Evolutionary conservation across 768 basidiomycete species (phyloP).

Genomic region (Termitomyces titanicus): DNA sequence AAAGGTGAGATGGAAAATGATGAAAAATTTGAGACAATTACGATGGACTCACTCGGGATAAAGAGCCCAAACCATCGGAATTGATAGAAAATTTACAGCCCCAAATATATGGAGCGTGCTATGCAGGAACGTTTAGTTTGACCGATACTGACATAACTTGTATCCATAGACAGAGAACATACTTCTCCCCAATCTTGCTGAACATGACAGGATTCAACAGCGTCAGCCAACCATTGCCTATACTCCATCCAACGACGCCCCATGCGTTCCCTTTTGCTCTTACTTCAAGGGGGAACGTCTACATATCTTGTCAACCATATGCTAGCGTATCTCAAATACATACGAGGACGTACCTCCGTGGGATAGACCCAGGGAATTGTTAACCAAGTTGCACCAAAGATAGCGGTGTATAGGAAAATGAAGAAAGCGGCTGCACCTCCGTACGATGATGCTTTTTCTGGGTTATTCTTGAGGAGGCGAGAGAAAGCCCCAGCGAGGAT

Average conservation of each 20-base stretch:
- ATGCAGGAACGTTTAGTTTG: background rate
- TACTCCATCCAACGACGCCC: constrained; percentile 42
- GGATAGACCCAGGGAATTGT: constrained; percentile 38
- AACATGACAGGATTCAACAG: constrained; percentile 44
- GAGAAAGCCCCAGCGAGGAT: constrained; percentile 40
- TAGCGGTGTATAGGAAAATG: constrained; percentile 38
- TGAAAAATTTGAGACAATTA: background rate
- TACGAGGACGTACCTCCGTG: constrained; percentile 18
- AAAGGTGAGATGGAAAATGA: background rate
- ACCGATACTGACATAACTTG: background rate
- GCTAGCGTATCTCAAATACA: constrained; percentile 1
- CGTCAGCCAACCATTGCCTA: constrained; percentile 40
- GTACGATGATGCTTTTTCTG: constrained; percentile 35
- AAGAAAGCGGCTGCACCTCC: constrained; percentile 41
- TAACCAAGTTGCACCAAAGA: constrained; percentile 45
- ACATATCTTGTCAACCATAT: background rate
- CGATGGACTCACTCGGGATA: constrained; percentile 37
- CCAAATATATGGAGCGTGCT: constrained; percentile 44
- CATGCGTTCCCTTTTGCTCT: constrained; percentile 45
- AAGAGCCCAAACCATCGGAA: constrained; percentile 41
- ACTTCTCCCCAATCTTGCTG: constrained; percentile 34
- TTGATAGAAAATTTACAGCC: constrained; percentile 37
- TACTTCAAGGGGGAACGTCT: constrained; percentile 41
- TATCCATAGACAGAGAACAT: background rate
- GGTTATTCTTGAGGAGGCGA: constrained; percentile 35